Conservation (phyloP, 176 grass and related monocot species). For the Oryza punctata region DNA sequence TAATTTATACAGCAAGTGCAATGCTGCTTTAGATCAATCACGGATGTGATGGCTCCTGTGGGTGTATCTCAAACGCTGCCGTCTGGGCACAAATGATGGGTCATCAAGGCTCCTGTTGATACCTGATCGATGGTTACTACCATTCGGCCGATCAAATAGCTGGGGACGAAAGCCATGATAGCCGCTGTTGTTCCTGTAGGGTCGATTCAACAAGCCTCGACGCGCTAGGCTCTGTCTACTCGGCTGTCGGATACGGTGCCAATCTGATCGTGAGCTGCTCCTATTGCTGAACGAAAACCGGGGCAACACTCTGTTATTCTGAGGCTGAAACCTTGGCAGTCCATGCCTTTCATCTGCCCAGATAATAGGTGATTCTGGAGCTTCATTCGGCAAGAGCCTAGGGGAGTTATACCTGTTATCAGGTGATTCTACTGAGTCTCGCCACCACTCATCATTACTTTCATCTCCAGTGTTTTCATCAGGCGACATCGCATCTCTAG, state of each 20-base stretch:
- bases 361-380: constrained; percentile 40
- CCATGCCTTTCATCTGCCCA: constrained; percentile 48
- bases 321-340: constrained; percentile 28
- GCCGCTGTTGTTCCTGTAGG: constrained; percentile 1
- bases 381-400: constrained; percentile 36
- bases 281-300: constrained; percentile 31
- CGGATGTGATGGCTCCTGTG: constrained; percentile 40
- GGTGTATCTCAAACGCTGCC: constrained; percentile 44
- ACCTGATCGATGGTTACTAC: background rate
- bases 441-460: constrained; percentile 53
- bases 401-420: constrained; percentile 33
- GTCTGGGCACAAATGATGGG: constrained; percentile 34
- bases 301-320: constrained; percentile 27
- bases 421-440: constrained; percentile 43
- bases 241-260: constrained; percentile 37
- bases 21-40: constrained; percentile 1
- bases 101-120: constrained; percentile 41
- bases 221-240: constrained; percentile 28
- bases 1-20: constrained; percentile 29
- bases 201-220: constrained; percentile 28
- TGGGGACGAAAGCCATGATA: constrained; percentile 15
- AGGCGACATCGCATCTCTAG: constrained; percentile 49
- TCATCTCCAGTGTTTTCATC: constrained; percentile 48
- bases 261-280: constrained; percentile 52
- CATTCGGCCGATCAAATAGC: constrained; percentile 17